A percentile compares a stretch with the other conserved stretches of the same genome.
phyloP scores from a whole-genome alignment of 345 rosid genomes.

The Pelargonium nanum region DNA sequence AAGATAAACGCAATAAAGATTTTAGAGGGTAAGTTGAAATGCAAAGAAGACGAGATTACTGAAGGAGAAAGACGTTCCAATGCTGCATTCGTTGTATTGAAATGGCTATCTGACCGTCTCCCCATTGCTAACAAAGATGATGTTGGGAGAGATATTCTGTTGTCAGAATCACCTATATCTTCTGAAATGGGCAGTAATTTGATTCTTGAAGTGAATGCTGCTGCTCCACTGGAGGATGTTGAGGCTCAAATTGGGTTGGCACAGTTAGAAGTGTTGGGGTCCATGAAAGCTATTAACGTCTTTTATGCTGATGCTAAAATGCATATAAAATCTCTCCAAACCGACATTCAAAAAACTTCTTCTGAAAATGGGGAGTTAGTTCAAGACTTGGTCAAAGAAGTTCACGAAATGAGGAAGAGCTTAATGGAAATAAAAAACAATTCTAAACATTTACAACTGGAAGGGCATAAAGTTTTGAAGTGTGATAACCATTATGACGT shows the following conservation, averaged over 20 bases:
- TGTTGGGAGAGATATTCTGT: slow-evolving; percentile 10
- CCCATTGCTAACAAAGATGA: slow-evolving; percentile 12
- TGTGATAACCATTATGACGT: slow-evolving; percentile 24
- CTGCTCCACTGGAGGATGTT: slow-evolving; percentile 12
- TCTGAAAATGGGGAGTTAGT: slow-evolving; percentile 15
- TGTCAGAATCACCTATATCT: slow-evolving; percentile 5
- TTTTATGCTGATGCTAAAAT: slow-evolving; percentile 22
- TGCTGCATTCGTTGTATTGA: slow-evolving; percentile 37
- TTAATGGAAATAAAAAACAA: slow-evolving; percentile 17
- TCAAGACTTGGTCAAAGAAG: slow-evolving; percentile 19
- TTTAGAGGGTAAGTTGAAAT: slow-evolving; percentile 24
- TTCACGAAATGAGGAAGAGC: slow-evolving; percentile 17
- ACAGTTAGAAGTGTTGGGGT: slow-evolving; percentile 17
- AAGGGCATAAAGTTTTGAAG: slow-evolving; percentile 10
- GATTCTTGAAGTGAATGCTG: slow-evolving; percentile 6
- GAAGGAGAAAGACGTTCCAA: slow-evolving; percentile 38
- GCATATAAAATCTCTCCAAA: slow-evolving; percentile 14
- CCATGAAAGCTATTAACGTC: slow-evolving; percentile 18
- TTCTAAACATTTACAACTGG: slow-evolving; percentile 11
- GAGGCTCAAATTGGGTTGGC: slow-evolving; percentile 19
- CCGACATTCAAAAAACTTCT: slow-evolving; percentile 18
- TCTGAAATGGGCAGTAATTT: slow-evolving; percentile 3
- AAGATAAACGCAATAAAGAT: slow-evolving; percentile 30
- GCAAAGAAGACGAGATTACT: slow-evolving; percentile 24
- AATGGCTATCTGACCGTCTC: slow-evolving; percentile 42